These are phyloP conservation scores for Cadophora sp. DNA, from an alignment of 2,329 filamentous ascomycete species.

Conservation along the genomic window DNA sequence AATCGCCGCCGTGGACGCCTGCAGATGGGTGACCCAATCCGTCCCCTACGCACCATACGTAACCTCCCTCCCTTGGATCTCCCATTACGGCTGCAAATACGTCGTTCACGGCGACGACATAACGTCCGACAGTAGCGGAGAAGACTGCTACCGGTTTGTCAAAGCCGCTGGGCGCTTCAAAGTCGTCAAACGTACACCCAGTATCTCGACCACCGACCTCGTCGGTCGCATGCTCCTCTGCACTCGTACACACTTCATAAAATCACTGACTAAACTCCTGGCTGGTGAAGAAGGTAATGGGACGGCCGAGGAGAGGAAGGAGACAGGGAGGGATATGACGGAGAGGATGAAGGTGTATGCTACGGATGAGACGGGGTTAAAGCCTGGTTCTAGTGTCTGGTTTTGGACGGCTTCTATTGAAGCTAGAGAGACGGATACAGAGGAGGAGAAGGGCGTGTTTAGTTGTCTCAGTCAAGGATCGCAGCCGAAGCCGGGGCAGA, in stretches of 20 bases:
- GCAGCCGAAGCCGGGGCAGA: constrained; percentile 77
- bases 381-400: constrained; percentile 84
- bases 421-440: constrained; percentile 45
- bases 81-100: constrained; percentile 92
- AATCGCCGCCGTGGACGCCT: constrained; percentile 89
- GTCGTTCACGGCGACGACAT: constrained; percentile 98
- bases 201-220: constrained; percentile 97
- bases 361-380: constrained; percentile 80
- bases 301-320: constrained; percentile 68
- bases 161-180: constrained; percentile 94
- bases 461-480: constrained; percentile 72
- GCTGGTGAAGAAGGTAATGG: constrained; percentile 76
- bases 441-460: constrained; percentile 70
- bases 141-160: constrained; percentile 98
- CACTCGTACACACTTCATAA: constrained; percentile 93
- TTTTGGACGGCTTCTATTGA: constrained; percentile 70
- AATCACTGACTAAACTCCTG: constrained; percentile 73
- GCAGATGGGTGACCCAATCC: constrained; percentile 89
- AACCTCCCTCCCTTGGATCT: constrained; percentile 91
- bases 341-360: constrained; percentile 86
- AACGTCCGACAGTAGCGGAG: constrained; percentile 89
- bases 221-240: constrained; percentile 97
- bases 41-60: constrained; percentile 92
- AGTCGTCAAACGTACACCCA: constrained; percentile 94
- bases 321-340: constrained; percentile 71